Percentiles rank a stretch among this genome's conserved stretches.
These are phyloP conservation scores for Leccinum idahoense DNA, from an alignment of 1,284 basidiomycete genomes.

Conservation along the genomic window DNA sequence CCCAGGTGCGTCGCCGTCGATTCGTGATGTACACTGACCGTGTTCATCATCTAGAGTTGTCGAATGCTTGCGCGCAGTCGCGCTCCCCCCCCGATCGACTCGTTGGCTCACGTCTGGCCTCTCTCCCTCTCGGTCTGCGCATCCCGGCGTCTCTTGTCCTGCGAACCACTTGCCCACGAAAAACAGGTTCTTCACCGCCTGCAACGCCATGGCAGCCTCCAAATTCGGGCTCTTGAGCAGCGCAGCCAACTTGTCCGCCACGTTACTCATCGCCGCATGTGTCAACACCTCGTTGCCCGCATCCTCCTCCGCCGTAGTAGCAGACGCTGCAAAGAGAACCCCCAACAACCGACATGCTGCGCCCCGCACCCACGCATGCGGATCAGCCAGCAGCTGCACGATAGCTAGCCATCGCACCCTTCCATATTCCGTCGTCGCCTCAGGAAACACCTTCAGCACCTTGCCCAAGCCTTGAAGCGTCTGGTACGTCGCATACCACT, in stretches of 20 bases:
- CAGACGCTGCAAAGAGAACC: conserved; percentile 51
- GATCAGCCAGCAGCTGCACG: conserved; percentile 75
- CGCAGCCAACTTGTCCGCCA: conserved; percentile 72
- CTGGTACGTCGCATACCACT: conserved; percentile 87
- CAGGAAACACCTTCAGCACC: conserved; percentile 55
- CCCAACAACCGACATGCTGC: conserved; percentile 79
- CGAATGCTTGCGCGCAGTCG: no score
- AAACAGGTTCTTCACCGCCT: conserved; percentile 93
- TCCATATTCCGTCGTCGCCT: conserved; percentile 26
- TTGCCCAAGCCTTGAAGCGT: conserved; percentile 66
- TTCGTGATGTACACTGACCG: no score
- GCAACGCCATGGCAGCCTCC: conserved; percentile 73
- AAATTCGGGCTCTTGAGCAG: conserved; percentile 83
- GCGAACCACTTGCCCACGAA: conserved; percentile 85
- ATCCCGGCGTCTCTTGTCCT: conserved; percentile 2
- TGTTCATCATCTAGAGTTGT: no score
- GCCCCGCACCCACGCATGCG: conserved; percentile 92
- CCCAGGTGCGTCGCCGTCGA: no score
- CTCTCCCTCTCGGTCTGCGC: no score
- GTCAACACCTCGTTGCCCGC: conserved; percentile 33
- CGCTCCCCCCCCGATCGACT: no score
- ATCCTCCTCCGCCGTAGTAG: conserved; percentile 15
- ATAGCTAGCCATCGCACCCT: conserved; percentile 64
- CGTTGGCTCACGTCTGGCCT: no score
- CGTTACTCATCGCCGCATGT: conserved; percentile 54